phyloP scores from a whole-genome alignment of 1,139 yeast genomes.

The Yamadazyma aaseri region DNA sequence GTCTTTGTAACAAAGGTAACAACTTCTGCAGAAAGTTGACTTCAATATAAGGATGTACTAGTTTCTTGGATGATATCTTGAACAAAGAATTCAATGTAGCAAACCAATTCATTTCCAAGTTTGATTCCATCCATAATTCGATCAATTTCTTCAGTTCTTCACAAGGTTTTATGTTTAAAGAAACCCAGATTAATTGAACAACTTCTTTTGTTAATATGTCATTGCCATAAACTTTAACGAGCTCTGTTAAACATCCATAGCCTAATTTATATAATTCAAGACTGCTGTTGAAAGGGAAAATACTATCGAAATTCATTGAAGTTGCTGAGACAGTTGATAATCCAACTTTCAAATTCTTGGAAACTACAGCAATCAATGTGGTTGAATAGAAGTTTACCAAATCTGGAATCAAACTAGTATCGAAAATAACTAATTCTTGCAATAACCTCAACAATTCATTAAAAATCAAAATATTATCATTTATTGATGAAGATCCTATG shows the following conservation, averaged over 20 bases:
- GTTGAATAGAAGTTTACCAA: slow-evolving; percentile 31
- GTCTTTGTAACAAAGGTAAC: slow-evolving; percentile 44
- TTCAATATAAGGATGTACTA: slow-evolving; percentile 41
- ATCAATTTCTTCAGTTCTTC: slow-evolving; percentile 33
- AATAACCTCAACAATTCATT: slow-evolving; percentile 28
- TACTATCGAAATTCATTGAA: slow-evolving; percentile 30
- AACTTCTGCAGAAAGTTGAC: slow-evolving; percentile 41
- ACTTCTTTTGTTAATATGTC: slow-evolving; percentile 35
- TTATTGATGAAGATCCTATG: slow-evolving; percentile 30
- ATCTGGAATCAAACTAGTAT: slow-evolving; percentile 33
- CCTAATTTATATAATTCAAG: slow-evolving; percentile 35
- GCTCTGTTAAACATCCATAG: slow-evolving; percentile 39
- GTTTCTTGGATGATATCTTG: slow-evolving; percentile 36
- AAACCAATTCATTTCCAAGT: slow-evolving; percentile 41
- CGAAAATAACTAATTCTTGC: slow-evolving; percentile 43
- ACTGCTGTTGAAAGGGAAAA: slow-evolving; percentile 44
- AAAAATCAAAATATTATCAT: slow-evolving; percentile 29
- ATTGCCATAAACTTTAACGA: slow-evolving; percentile 39
- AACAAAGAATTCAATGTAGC: slow-evolving; percentile 38
- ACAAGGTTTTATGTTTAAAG: slow-evolving; percentile 44
- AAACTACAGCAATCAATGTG: slow-evolving; percentile 32
- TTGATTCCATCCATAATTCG: slow-evolving; percentile 41
- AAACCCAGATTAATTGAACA: slow-evolving; percentile 40
- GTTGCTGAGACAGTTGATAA: slow-evolving; percentile 34
- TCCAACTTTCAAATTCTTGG: slow-evolving; percentile 40